Conservation (phyloP, 768 basidiomycete species). For the Xerocomellus dryophilus region DNA sequence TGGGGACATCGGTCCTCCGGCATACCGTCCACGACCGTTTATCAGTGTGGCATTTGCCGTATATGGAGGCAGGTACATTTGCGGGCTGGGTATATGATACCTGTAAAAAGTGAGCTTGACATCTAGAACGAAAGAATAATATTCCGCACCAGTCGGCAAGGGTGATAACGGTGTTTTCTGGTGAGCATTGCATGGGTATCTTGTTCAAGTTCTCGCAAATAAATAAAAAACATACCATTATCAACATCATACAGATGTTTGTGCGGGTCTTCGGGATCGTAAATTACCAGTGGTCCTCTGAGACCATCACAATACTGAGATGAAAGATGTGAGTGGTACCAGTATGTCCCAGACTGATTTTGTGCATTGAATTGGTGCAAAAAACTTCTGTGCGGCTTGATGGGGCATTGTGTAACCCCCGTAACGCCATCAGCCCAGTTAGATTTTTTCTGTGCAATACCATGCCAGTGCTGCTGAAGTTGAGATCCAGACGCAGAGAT, state of each 20-base stretch:
- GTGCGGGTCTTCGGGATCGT: conserved; percentile 42
- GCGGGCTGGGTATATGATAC: conserved; percentile 15
- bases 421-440: conserved; percentile 46
- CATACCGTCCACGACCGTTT: conserved; percentile 38
- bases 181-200: not conserved
- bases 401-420: conserved; percentile 37
- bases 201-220: not conserved
- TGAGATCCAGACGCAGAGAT: not conserved
- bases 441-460: conserved; percentile 42
- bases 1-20: conserved; percentile 23
- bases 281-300: conserved; percentile 36
- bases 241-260: conserved; percentile 41
- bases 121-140: conserved; percentile 28
- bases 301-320: conserved; percentile 39
- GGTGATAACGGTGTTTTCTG: conserved; percentile 43
- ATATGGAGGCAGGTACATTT: conserved; percentile 6
- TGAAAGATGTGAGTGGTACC: conserved; percentile 38
- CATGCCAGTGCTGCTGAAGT: conserved; percentile 51
- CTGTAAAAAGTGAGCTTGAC: conserved; percentile 1
- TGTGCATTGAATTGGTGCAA: conserved; percentile 19
- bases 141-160: conserved; percentile 28
- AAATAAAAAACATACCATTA: conserved; percentile 32
- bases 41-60: conserved; percentile 34
- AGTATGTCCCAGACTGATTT: conserved; percentile 28
- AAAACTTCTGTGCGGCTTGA: conserved; percentile 18